Percentiles rank a stretch among this genome's conserved stretches.
Evolutionary conservation across 2,329 filamentous ascomycete genomes (phyloP).

Genomic region (Pyricularia pennisetigena): DNA sequence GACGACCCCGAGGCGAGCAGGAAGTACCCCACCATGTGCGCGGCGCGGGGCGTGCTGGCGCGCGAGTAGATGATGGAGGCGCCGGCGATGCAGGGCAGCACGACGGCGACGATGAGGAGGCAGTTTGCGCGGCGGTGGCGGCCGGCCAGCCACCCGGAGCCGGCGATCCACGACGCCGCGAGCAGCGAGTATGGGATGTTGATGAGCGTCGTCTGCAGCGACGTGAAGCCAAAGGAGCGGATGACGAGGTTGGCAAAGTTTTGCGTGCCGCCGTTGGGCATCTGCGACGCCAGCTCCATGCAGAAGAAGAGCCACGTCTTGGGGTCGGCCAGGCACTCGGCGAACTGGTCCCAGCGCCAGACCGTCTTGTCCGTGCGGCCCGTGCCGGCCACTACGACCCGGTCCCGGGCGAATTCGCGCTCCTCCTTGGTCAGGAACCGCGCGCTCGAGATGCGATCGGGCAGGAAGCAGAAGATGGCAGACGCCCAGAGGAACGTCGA

Average conservation of each 20-base stretch:
- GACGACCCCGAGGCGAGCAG: constrained; percentile 42
- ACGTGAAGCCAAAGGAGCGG: constrained; percentile 44
- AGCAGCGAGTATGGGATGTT: constrained; percentile 50
- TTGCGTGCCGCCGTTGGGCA: constrained; percentile 53
- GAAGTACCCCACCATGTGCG: constrained; percentile 47
- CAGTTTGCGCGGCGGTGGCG: constrained; percentile 40
- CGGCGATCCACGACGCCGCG: constrained; percentile 34
- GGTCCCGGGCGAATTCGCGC: constrained; percentile 32
- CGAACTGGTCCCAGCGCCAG: constrained; percentile 40
- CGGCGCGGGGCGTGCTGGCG: constrained; percentile 1
- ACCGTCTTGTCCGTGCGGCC: constrained; percentile 36
- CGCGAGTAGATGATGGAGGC: constrained; percentile 42
- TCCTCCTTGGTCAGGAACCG: constrained; percentile 44
- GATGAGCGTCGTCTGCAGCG: constrained; percentile 43
- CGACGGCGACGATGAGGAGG: constrained; percentile 37
- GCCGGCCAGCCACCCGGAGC: constrained; percentile 39
- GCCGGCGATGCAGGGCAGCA: constrained; percentile 40
- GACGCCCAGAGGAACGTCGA: constrained; percentile 32
- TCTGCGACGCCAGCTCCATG: constrained; percentile 42
- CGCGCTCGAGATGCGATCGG: constrained; percentile 43
- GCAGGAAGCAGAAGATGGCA: constrained; percentile 36
- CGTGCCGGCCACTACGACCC: constrained; percentile 38
- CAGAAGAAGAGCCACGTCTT: constrained; percentile 51
- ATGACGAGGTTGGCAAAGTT: constrained; percentile 49
- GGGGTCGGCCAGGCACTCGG: constrained; percentile 44